Evolutionary conservation across 2,329 filamentous ascomycete genomes (phyloP).

Genomic region (Phialophora verrucosa): DNA sequence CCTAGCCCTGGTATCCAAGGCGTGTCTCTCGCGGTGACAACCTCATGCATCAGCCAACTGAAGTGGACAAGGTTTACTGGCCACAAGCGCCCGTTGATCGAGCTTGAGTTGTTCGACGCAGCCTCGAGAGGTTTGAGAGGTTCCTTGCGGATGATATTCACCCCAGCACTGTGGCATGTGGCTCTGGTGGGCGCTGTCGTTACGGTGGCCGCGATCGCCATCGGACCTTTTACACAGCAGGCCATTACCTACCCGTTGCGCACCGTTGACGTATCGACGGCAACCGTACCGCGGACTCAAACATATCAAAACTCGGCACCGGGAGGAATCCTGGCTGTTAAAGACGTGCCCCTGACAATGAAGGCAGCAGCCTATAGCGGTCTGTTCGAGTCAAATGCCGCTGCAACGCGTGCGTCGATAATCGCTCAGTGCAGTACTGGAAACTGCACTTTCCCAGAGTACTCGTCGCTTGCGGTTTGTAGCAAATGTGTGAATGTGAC

Average conservation of each 20-base stretch:
- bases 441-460: background rate
- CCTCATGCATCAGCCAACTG: background rate
- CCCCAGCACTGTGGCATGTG: background rate
- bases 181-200: background rate
- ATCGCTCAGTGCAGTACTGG: background rate
- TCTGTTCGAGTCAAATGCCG: background rate
- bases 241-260: background rate
- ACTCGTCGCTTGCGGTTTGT: background rate
- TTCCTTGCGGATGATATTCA: background rate
- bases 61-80: background rate
- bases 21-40: background rate
- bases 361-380: background rate
- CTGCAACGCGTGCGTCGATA: background rate
- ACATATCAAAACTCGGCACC: background rate
- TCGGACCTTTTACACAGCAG: background rate
- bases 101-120: slow-evolving; percentile 2
- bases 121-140: background rate
- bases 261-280: background rate
- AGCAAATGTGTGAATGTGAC: slow-evolving; percentile 1
- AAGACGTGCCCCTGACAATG: slow-evolving; percentile 1
- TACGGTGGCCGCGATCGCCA: background rate
- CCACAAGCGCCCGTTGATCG: background rate
- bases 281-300: background rate
- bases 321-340: background rate
- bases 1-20: background rate